Evolutionary conservation across 805 yeast genomes (phyloP).

Genomic region (Pichia manshurica): DNA sequence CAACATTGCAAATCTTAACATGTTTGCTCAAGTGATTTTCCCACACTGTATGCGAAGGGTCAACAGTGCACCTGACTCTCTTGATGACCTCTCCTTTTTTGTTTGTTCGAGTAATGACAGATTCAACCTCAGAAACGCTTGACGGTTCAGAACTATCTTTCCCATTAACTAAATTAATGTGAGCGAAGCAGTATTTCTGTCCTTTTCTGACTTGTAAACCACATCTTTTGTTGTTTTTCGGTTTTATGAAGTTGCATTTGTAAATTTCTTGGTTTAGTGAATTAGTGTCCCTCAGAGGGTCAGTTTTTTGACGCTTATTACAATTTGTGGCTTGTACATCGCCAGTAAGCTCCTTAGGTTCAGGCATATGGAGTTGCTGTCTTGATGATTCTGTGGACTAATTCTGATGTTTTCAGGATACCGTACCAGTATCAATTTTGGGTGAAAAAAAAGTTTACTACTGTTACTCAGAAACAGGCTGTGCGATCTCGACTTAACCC

Average conservation of each 20-base stretch:
- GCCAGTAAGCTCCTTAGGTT: background rate
- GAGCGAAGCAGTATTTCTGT: constrained; percentile 58
- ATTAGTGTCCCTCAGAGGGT: background rate
- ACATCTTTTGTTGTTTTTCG: constrained; percentile 51
- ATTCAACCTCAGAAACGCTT: constrained; percentile 2
- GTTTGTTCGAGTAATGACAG: constrained; percentile 15
- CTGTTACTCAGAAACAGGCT: background rate
- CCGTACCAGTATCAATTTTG: too few relatives aligned
- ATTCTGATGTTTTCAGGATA: too few relatives aligned
- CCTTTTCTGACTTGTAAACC: constrained; percentile 51
- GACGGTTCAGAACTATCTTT: background rate
- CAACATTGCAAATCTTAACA: constrained; percentile 53
- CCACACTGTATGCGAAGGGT: constrained; percentile 72
- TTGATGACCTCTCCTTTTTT: constrained; percentile 27
- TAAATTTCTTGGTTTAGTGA: constrained; percentile 7
- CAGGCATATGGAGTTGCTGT: background rate
- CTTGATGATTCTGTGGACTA: background rate
- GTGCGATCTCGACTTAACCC: background rate
- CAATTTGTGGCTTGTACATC: background rate
- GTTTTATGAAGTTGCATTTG: constrained; percentile 45
- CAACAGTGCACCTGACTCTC: constrained; percentile 72
- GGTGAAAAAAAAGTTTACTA: background rate
- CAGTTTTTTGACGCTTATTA: background rate
- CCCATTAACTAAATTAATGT: constrained; percentile 24
- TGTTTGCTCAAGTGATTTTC: constrained; percentile 50